A percentile compares a stretch with the other conserved stretches of the same genome.
These are phyloP conservation scores for Chloromonas sp. DNA, from an alignment of 163 green algal species.

Conservation along the genomic window DNA sequence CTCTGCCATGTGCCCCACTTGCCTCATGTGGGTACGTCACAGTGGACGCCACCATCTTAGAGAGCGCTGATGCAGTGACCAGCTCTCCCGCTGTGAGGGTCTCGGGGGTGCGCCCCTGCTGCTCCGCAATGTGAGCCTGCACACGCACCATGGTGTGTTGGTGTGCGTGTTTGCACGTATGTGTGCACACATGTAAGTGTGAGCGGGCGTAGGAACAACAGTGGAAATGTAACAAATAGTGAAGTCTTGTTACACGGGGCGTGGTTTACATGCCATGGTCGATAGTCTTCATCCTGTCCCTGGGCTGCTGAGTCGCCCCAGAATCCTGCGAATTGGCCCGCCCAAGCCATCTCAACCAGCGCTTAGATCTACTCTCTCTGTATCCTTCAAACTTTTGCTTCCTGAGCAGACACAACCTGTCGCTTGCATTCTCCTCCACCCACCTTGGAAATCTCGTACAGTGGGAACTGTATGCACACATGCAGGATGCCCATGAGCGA, in stretches of 20 bases:
- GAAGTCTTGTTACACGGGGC: too few relatives aligned
- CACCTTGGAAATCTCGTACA: conserved; percentile 87
- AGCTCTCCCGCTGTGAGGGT: conserved; percentile 65
- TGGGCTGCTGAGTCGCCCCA: too few relatives aligned
- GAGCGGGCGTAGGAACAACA: too few relatives aligned
- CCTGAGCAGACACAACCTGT: too few relatives aligned
- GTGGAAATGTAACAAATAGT: too few relatives aligned
- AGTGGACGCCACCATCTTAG: conserved; percentile 92
- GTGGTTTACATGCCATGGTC: too few relatives aligned
- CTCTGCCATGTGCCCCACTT: background rate
- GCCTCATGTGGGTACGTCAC: conserved; percentile 97
- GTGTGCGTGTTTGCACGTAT: background rate
- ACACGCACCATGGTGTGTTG: background rate
- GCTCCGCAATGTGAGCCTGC: conserved; percentile 12
- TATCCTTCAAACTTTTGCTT: too few relatives aligned
- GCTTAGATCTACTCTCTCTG: too few relatives aligned
- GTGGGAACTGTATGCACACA: conserved; percentile 93
- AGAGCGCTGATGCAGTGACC: conserved; percentile 69
- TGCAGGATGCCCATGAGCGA: conserved; percentile 86
- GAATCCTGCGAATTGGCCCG: too few relatives aligned
- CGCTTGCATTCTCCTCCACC: too few relatives aligned
- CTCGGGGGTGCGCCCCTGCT: conserved; percentile 6
- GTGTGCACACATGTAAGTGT: background rate
- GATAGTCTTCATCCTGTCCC: too few relatives aligned
- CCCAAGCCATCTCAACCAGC: too few relatives aligned